Evolutionary conservation across 1,139 yeast species (phyloP).

Genomic region (Geotrichum candidum): DNA sequence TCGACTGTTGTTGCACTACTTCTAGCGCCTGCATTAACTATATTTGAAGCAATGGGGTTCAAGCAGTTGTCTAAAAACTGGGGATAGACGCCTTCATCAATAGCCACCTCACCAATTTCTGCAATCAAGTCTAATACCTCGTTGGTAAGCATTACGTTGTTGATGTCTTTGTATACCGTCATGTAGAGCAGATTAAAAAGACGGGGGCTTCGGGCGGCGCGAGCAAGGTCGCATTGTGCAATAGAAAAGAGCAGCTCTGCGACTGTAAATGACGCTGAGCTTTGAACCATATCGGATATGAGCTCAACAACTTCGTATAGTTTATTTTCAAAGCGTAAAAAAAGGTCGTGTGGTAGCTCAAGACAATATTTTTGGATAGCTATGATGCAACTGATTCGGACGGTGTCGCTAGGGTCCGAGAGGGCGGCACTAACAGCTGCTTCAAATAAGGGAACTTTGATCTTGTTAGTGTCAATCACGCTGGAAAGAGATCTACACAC

Average conservation of each 20-base stretch:
- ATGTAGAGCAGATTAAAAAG: conserved; percentile 53
- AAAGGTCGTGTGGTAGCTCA: conserved; percentile 18
- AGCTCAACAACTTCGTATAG: conserved; percentile 35
- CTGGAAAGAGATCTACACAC: conserved; percentile 20
- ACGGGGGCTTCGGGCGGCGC: conserved; percentile 38
- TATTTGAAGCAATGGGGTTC: conserved; percentile 43
- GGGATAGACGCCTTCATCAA: conserved; percentile 38
- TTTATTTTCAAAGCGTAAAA: conserved; percentile 9
- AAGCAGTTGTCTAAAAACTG: conserved; percentile 47
- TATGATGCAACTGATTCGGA: conserved; percentile 23
- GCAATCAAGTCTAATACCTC: conserved; percentile 60
- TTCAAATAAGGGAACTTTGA: conserved; percentile 19
- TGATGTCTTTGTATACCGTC: conserved; percentile 66
- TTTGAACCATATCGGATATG: conserved; percentile 59
- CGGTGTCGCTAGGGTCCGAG: conserved; percentile 19
- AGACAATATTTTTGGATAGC: conserved; percentile 20
- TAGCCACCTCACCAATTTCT: conserved; percentile 47
- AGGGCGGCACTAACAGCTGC: conserved; percentile 19
- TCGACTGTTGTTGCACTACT: conserved; percentile 25
- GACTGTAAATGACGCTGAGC: conserved; percentile 71
- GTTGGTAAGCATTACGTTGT: conserved; percentile 59
- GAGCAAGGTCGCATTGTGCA: conserved; percentile 41
- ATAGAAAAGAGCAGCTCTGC: conserved; percentile 61
- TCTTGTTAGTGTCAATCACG: conserved; percentile 11
- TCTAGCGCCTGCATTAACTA: conserved; percentile 27